phyloP scores from a whole-genome alignment of 2,329 filamentous ascomycete genomes.

The Fusarium nurragi region DNA sequence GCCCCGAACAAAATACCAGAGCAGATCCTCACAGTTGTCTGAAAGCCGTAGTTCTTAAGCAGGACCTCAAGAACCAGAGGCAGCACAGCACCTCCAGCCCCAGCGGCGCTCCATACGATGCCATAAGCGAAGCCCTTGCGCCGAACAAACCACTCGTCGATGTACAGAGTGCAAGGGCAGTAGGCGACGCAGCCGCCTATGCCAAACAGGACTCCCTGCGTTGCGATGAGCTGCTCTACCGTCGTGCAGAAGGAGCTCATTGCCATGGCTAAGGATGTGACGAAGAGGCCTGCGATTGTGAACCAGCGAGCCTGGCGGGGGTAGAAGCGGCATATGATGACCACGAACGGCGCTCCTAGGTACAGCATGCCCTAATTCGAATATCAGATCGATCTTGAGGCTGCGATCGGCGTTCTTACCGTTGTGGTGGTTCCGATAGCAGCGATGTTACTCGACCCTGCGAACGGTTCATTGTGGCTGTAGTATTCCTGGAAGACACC shows the following conservation, averaged over 20 bases:
- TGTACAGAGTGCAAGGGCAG: constrained; percentile 61
- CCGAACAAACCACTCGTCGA: constrained; percentile 65
- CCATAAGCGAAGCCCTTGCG: constrained; percentile 60
- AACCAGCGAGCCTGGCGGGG: constrained; percentile 51
- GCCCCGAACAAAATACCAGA: constrained; percentile 58
- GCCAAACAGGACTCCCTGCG: constrained; percentile 66
- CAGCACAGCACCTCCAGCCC: constrained; percentile 54
- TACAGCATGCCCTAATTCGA: constrained; percentile 47
- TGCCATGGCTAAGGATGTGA: constrained; percentile 58
- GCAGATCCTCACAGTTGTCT: constrained; percentile 57
- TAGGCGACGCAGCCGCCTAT: constrained; percentile 64
- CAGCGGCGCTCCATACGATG: constrained; percentile 56
- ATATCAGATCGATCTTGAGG: background rate
- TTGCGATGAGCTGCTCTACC: constrained; percentile 61
- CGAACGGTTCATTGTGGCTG: constrained; percentile 64
- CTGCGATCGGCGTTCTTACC: constrained; percentile 35
- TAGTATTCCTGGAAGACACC: constrained; percentile 76
- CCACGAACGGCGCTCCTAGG: constrained; percentile 56
- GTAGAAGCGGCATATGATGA: constrained; percentile 54
- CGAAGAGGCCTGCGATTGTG: constrained; percentile 53
- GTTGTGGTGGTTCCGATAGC: constrained; percentile 66
- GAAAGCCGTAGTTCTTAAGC: constrained; percentile 55
- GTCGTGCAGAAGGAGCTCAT: constrained; percentile 59
- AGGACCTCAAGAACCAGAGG: constrained; percentile 60
- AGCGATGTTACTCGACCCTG: constrained; percentile 59